Evolutionary conservation across 257 asterid genomes (phyloP), one percentile per base, ranked within the genome.

Genomic region (Prunella vulgaris): DNA sequence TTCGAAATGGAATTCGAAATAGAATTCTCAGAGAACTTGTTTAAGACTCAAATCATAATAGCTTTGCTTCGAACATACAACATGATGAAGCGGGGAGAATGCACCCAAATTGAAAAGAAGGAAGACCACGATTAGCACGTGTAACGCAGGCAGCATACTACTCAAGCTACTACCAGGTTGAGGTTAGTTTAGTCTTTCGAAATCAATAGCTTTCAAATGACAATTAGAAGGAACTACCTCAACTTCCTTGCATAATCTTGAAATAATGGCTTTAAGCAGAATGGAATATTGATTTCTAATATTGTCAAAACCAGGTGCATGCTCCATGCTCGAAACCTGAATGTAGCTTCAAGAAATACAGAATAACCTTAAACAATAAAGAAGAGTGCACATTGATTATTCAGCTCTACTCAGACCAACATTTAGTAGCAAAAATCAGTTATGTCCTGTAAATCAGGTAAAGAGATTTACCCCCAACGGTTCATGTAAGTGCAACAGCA

Each of bases 401-500:
- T 54, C 42, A 10, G n/a, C 15, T 27, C 48, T 15, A 17, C 42
- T 25, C 60, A 18, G 38, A 18, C 20, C 0, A 59, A 13, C 32
- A 20, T 46, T 54, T 12, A 30, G 48, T 10, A 25, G 35, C 13
- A 10, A 7, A 25, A 64, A 58, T 69, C 40, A 61, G 27, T 63
- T 48, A 46, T 52, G 71, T 53, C 42, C 70, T 61, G 73, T 56
- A 69, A 76, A 74, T 74, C 75, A 65, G 85, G 72, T 63, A 67
- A n/a, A 83, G 82, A 74, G 49, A 70, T 73, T 80, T 78, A 76
- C 84, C 87, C 84, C 79, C 33, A 66, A 53, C 10, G 20, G 68
- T 65, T 69, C 74, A 51, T 68, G 73, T 25, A 25, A 25, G 28
- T 25, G 28, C 28, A 25, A 25, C 63, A 67, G 68, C 68, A 60